Percentiles rank a stretch among this genome's conserved stretches.
Evolutionary conservation across 345 rosid genomes (phyloP).

Genomic region (Xanthoceras sorbifolium): DNA sequence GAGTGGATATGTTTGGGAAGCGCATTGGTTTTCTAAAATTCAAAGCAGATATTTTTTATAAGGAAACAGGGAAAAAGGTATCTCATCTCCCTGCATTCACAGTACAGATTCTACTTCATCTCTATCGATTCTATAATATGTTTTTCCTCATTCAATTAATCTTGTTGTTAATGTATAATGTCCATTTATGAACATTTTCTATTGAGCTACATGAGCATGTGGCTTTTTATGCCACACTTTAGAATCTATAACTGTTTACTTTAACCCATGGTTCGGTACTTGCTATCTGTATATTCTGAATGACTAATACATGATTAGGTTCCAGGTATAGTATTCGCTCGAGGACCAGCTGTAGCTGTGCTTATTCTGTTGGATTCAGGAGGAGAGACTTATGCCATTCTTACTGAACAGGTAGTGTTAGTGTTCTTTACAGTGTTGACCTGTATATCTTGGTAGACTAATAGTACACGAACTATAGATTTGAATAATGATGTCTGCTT

Average conservation of each 20-base stretch:
- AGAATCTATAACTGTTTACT: not conserved
- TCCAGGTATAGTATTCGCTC: constrained; percentile 95
- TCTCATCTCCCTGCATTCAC: constrained; percentile 25
- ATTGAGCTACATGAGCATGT: not conserved
- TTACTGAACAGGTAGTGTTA: constrained; percentile 76
- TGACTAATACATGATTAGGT: constrained; percentile 56
- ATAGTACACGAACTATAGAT: constrained; percentile 2
- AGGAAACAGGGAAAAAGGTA: constrained; percentile 73
- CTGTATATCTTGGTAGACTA: constrained; percentile 5
- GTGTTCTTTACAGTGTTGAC: not conserved
- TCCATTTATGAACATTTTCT: not conserved
- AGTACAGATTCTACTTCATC: not conserved
- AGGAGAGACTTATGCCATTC: constrained; percentile 75
- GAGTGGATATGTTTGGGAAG: constrained; percentile 89
- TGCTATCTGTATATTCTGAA: constrained; percentile 7
- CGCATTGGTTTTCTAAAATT: constrained; percentile 85
- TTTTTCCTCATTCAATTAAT: not conserved
- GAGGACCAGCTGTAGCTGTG: constrained; percentile 92
- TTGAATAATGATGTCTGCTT: not conserved
- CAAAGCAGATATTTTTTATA: constrained; percentile 71
- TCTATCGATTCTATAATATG: not conserved
- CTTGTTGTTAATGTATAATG: not conserved
- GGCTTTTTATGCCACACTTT: not conserved
- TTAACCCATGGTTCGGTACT: not conserved
- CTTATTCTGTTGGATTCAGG: constrained; percentile 74